Base-by-base conservation (phyloP, 371 early-diverging fungal species). In the Basidiobolus meristosporus region DNA sequence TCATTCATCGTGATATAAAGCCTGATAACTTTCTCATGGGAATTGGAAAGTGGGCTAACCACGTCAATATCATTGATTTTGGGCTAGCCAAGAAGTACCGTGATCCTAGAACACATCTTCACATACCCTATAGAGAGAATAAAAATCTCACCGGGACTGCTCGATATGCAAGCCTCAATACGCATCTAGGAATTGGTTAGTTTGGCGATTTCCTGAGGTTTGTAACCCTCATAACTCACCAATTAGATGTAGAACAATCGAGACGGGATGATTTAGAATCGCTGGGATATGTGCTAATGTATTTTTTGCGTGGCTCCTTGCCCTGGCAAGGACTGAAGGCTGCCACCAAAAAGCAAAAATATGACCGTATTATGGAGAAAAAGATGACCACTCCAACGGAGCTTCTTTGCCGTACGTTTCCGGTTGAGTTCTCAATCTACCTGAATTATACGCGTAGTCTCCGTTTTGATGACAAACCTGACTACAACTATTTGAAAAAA, bases 21-120 rank as follows among this genome's bases (percentile, higher is more conserved):
- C 98, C 98, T 5, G 99, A 98, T 57, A 99, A 99, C 71, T 99
- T 98, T 59, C 65, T 98, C 48, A 95, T 98, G 91, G 98, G 97
- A 40, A 73, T 85, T 51, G 88, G 86, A 22, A 83, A 84, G 50
- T 77, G 83, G 32, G 84, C 84, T 39, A 91, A 91, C 56, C 90
- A 90, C 48, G 89, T 99, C 26, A 93, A 91, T 57, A 75, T 98
- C 21, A 98, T 99, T 46, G 99, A 99, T 65, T 96, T 97, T 69
- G 99, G 99, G 19, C 68, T 99, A 38, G n/a, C n/a, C n/a, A n/a
- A n/a, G n/a, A n/a, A n/a, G n/a, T n/a, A n/a, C n/a, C n/a, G n/a
- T n/a, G n/a, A n/a, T n/a, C n/a, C n/a, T n/a, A n/a, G n/a, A n/a
- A n/a, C n/a, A n/a, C n/a, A n/a, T n/a, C n/a, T n/a, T n/a, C n/a